Evolutionary conservation across 805 yeast species (phyloP), one percentile per base, ranked within the genome.

Genomic region (Yarrowia keelungensis): DNA sequence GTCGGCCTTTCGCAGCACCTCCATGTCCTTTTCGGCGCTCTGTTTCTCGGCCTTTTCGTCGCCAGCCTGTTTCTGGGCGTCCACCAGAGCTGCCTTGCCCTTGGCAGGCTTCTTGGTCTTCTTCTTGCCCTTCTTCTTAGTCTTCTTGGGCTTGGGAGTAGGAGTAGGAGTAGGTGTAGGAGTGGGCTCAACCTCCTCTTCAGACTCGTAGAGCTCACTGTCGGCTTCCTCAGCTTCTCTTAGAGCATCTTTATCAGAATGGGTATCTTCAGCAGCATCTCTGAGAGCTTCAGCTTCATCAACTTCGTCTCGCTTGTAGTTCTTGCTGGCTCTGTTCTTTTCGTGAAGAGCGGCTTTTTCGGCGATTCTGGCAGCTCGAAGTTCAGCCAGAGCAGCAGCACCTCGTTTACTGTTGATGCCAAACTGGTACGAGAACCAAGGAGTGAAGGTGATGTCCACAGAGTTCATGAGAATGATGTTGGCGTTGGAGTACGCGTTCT

Each of bases 391-490:
- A 5, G 65, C 65, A 7, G 42, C 42, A 2, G 51, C 51, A 2
- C 65, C 65, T 14, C 65, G 41, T 35, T 45, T 59, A 42, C 32
- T 15, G 51, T 59, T 59, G 51, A 59, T 42, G 11, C 65, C 65
- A 59, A 59, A 59, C 65, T 59, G 65, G 65, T 59, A 59, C 51
- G 65, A 59, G 51, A 59, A 59, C 65, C 65, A 59, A 4, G 65
- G 65, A 0, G 65, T 59, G 43, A 12, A 26, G 35, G 65, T 43
- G 42, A 59, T 43, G 35, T 59, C 65, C n/a, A 59, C 51, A 9
- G 65, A 43, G 65, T 59, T 59, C 65, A 59, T 59, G 51, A 59
- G 51, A 35, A 59, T 45, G 16, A 59, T 59, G 51, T 59, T 59
- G 42, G 51, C 50, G 65, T 59, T 59, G 8, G n/a, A 16, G 65